A percentile compares a stretch with the other conserved stretches of the same genome.
phyloP scores from a whole-genome alignment of 345 rosid species.

The Acer yangbiense region DNA sequence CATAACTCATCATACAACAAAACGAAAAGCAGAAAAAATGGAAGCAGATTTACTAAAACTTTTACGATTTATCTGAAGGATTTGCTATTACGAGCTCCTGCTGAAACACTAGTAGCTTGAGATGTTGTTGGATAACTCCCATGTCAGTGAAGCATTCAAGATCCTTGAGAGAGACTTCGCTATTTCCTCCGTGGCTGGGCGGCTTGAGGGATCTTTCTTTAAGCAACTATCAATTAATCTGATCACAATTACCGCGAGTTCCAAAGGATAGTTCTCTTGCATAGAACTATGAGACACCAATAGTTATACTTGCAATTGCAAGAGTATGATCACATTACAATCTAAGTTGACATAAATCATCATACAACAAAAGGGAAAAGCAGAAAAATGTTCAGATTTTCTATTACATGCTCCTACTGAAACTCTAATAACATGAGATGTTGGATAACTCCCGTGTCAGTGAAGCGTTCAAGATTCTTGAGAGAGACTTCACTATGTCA shows the following conservation, averaged over 20 bases:
- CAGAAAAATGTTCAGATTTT: neutral
- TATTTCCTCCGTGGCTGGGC: conserved; percentile 72
- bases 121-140: conserved; percentile 35
- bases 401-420: conserved; percentile 9
- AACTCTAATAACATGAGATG: conserved; percentile 11
- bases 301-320: neutral
- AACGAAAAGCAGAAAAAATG: neutral
- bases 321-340: neutral
- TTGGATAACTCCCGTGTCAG: conserved; percentile 39
- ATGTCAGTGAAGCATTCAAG: conserved; percentile 36
- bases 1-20: neutral
- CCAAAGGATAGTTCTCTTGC: conserved; percentile 47
- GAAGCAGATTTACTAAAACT: no score
- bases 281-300: conserved; percentile 30
- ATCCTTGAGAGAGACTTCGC: conserved; percentile 51
- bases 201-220: conserved; percentile 51
- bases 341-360: neutral
- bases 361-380: neutral
- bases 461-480: conserved; percentile 48
- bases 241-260: conserved; percentile 37
- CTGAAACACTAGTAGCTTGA: conserved; percentile 14
- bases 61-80: neutral
- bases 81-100: conserved; percentile 3
- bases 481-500: conserved; percentile 51
- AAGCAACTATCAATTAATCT: conserved; percentile 58